A percentile compares a stretch with the other conserved stretches of the same genome.
These are phyloP conservation scores for Eucalyptus urophylla DNA, from an alignment of 345 rosid genomes.

Conservation along the genomic window DNA sequence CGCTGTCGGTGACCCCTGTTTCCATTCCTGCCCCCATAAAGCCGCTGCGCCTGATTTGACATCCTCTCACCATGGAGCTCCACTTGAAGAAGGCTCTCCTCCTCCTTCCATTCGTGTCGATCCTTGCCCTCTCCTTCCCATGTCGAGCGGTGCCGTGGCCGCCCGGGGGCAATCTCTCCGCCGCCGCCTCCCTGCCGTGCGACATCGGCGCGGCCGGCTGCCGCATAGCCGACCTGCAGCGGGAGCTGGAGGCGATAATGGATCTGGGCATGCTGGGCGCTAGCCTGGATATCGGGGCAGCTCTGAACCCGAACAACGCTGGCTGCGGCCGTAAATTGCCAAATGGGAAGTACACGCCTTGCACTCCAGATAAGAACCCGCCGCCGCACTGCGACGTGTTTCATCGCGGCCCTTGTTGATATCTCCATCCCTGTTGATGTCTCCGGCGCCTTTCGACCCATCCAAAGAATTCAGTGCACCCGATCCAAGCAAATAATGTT, in stretches of 20 bases:
- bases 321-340: not conserved
- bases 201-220: rapidly evolving
- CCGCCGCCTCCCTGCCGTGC: not conserved
- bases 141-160: not conserved
- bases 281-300: not conserved
- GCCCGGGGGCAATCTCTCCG: not conserved
- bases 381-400: rapidly evolving
- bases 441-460: not conserved
- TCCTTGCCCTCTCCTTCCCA: not conserved
- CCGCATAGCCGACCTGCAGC: not conserved
- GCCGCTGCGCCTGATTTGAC: not conserved
- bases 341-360: not conserved
- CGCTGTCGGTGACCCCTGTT: not conserved
- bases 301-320: rapidly evolving
- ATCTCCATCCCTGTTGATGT: not conserved
- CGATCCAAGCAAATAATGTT: not conserved
- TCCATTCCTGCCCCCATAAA: not conserved
- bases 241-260: not conserved
- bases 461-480: not conserved
- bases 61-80: not conserved
- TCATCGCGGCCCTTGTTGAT: too few relatives aligned
- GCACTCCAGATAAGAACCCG: rapidly evolving
- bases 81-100: not conserved
- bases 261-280: not conserved
- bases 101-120: not conserved